These are phyloP conservation scores for Pholiota molesta DNA, from an alignment of 768 basidiomycete species.

Conservation along the genomic window DNA sequence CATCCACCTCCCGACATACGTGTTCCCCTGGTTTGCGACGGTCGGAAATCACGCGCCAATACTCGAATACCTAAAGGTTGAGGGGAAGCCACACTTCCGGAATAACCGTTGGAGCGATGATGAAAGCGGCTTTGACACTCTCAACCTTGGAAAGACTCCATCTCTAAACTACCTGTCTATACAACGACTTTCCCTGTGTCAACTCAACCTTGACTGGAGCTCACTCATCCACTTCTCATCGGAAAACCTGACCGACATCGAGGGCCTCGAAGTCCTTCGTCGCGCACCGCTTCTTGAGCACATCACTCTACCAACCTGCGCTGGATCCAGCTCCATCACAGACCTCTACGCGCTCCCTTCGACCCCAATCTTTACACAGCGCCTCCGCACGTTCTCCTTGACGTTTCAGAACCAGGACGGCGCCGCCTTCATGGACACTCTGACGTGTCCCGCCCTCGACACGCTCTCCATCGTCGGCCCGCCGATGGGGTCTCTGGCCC, in stretches of 20 bases:
- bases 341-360: not conserved
- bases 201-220: not conserved
- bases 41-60: not conserved
- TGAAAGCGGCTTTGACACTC: not conserved
- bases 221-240: not conserved
- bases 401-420: constrained; percentile 3
- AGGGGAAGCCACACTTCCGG: constrained; percentile 1
- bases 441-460: constrained; percentile 3
- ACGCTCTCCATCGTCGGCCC: not conserved
- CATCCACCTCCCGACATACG: not conserved
- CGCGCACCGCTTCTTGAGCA: constrained; percentile 2
- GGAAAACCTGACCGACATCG: not conserved
- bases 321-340: not conserved
- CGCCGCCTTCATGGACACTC: not conserved
- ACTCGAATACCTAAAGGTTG: not conserved
- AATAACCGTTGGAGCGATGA: not conserved
- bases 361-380: not conserved
- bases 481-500: not conserved
- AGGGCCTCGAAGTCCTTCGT: not conserved
- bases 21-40: constrained; percentile 6
- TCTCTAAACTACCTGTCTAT: constrained; percentile 1
- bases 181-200: not conserved
- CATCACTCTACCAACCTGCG: not conserved
- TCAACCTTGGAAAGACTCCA: not conserved
- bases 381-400: not conserved